Evolutionary conservation across 352 stramenopile genomes (phyloP), one percentile per base, ranked within the genome.

Genomic region (Phytophthora rubi): DNA sequence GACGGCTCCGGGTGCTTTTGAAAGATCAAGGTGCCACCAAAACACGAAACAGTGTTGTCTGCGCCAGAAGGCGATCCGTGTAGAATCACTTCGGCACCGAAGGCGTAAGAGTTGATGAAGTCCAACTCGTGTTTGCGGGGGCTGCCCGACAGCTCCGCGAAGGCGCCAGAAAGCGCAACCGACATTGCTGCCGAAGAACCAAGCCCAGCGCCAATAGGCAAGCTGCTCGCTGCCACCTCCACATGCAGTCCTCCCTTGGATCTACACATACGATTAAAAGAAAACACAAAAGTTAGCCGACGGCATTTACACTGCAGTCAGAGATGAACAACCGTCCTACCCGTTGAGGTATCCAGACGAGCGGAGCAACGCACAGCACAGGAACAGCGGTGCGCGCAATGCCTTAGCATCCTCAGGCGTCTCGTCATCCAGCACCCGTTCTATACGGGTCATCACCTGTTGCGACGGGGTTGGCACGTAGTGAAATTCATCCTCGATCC

Each of bases 41-140:
- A 97, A 35, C 86, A 86, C 28, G 87, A 92, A 12, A 98, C 86
- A 1, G 91, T 98, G 66, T 98, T 98, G 79, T 98, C 94, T 26
- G 97, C 84, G 47, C 94, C 94, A 12, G 92, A 98, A 47, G 94
- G 94, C 10, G 80, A 86, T 9, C 93, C 94, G 59, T 98, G 94
- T 23, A 98, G 73, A 53, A 98, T 87, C 16, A 92, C 86, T 75
- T 98, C 94, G 1, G 86, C 86, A n/a, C 81, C 76, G 59, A 88
- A 98, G 16, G 94, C 93, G 68, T 93, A 96, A 44, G 65, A 58
- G 74, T 98, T 98, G 54, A 98, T 84, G 13, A 72, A 72, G 2
- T 85, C 78, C 3, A 88, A 47, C 13, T 78, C 75, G 8, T 65
- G 53, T 18, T 70, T 71, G 32, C 33, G 54, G 63, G 54, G 48